These are phyloP conservation scores for Penicillium sp. DNA, from an alignment of 2,329 filamentous ascomycete species.

Conservation along the genomic window DNA sequence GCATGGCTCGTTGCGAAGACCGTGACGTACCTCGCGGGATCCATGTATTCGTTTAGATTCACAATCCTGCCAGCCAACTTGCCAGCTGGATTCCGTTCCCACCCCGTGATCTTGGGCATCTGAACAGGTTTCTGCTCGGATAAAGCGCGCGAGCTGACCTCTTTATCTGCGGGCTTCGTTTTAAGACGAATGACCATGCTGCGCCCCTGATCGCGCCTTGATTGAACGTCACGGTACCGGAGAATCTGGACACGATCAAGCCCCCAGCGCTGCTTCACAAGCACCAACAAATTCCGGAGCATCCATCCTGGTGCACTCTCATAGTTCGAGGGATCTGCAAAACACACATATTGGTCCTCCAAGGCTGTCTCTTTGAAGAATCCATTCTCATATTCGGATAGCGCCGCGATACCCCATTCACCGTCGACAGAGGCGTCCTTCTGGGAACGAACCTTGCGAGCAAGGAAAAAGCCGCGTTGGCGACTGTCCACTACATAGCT, in stretches of 20 bases:
- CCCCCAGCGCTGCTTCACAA: constrained; percentile 76
- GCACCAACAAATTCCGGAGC: constrained; percentile 76
- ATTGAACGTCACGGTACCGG: constrained; percentile 81
- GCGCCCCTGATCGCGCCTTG: constrained; percentile 68
- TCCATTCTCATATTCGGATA: constrained; percentile 73
- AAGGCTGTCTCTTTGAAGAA: constrained; percentile 71
- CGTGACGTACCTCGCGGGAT: constrained; percentile 57
- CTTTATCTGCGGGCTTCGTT: constrained; percentile 14
- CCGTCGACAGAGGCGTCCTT: constrained; percentile 1
- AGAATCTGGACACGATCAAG: constrained; percentile 73
- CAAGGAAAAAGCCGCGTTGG: constrained; percentile 94
- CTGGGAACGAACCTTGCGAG: constrained; percentile 47
- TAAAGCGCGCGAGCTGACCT: constrained; percentile 26
- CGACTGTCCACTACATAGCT: constrained; percentile 71
- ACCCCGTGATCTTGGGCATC: constrained; percentile 89
- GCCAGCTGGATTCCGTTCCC: constrained; percentile 76
- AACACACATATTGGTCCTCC: constrained; percentile 76
- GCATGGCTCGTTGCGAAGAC: not conserved
- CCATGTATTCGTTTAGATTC: constrained; percentile 88
- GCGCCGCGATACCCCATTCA: constrained; percentile 66
- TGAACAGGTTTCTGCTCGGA: constrained; percentile 8
- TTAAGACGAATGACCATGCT: constrained; percentile 70
- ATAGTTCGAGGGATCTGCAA: constrained; percentile 91
- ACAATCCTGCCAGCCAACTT: constrained; percentile 74
- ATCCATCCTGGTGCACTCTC: constrained; percentile 85